Evolutionary conservation across 2,329 filamentous ascomycete genomes (phyloP).

Genomic region (Thermoascus crustaceus): DNA sequence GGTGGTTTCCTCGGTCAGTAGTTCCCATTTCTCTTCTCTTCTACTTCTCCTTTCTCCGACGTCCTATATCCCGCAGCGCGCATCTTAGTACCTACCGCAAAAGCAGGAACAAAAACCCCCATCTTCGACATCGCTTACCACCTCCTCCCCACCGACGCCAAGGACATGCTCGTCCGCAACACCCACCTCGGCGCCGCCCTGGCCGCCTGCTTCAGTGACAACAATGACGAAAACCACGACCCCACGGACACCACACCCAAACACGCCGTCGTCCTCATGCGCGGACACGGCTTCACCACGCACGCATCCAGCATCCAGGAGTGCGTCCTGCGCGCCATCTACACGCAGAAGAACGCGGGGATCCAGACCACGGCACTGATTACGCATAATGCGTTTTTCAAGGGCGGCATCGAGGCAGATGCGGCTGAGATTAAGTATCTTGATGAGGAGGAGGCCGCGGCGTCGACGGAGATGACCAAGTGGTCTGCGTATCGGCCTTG

Average conservation of each 20-base stretch:
- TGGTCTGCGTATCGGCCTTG: neutral
- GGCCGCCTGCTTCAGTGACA: slow-evolving; percentile 25
- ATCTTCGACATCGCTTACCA: slow-evolving; percentile 25
- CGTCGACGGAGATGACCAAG: neutral
- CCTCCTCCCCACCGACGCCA: slow-evolving; percentile 18
- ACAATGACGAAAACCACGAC: no score
- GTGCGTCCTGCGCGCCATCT: slow-evolving; percentile 36
- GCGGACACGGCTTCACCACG: slow-evolving; percentile 39
- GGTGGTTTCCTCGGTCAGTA: slow-evolving; percentile 35
- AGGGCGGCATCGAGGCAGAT: neutral
- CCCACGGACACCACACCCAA: slow-evolving; percentile 11
- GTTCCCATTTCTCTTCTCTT: no score
- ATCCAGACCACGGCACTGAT: slow-evolving; percentile 34
- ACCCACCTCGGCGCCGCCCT: slow-evolving; percentile 27
- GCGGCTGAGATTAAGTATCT: neutral
- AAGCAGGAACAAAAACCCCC: slow-evolving; percentile 16
- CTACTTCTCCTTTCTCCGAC: no score
- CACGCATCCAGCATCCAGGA: slow-evolving; percentile 30
- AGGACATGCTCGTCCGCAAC: slow-evolving; percentile 33
- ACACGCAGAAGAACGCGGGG: slow-evolving; percentile 37
- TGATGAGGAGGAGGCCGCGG: neutral
- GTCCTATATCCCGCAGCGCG: no score
- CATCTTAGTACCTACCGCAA: neutral
- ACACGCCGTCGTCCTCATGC: slow-evolving; percentile 38
- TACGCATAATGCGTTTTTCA: neutral